phyloP scores from a whole-genome alignment of 768 basidiomycete genomes.

The Kwoniella europaea region DNA sequence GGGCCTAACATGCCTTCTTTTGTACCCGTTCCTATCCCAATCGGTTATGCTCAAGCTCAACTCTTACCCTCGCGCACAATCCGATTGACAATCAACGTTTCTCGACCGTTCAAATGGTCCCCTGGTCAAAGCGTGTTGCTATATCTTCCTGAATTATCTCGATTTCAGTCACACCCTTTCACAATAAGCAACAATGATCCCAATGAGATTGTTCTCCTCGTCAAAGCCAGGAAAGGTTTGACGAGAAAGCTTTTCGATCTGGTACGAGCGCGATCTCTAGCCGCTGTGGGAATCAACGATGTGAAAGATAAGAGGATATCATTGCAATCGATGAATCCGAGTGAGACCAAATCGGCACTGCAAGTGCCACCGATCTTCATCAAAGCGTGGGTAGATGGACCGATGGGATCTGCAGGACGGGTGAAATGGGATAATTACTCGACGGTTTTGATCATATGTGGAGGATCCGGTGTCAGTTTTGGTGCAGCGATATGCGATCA shows the following conservation, averaged over 20 bases:
- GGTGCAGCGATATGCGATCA: slow-evolving; percentile 71
- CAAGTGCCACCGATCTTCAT: slow-evolving; percentile 60
- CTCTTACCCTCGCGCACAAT: slow-evolving; percentile 73
- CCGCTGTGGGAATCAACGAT: slow-evolving; percentile 27
- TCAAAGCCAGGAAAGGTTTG: slow-evolving; percentile 74
- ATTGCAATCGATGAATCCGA: slow-evolving; percentile 22
- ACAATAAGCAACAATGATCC: slow-evolving; percentile 69
- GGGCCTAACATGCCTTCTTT: slow-evolving; percentile 7
- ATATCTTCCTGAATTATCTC: slow-evolving; percentile 69
- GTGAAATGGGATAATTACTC: slow-evolving; percentile 68
- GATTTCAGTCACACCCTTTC: slow-evolving; percentile 72
- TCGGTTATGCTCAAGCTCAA: slow-evolving; percentile 72
- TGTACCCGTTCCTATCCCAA: slow-evolving; percentile 63
- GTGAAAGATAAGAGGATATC: slow-evolving; percentile 31
- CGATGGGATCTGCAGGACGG: slow-evolving; percentile 70
- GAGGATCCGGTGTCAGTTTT: slow-evolving; percentile 78
- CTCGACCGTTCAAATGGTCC: slow-evolving; percentile 68
- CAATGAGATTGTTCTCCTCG: slow-evolving; percentile 68
- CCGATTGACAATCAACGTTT: slow-evolving; percentile 69
- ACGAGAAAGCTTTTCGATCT: slow-evolving; percentile 70
- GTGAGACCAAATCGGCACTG: slow-evolving; percentile 10
- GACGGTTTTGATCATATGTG: slow-evolving; percentile 68
- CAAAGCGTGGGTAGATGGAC: slow-evolving; percentile 69
- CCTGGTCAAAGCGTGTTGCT: slow-evolving; percentile 81
- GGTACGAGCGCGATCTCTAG: slow-evolving; percentile 57